A percentile compares a stretch with the other conserved stretches of the same genome.
These are phyloP conservation scores for Coriaria nepalensis DNA, from an alignment of 306 rosid species.

Conservation along the genomic window DNA sequence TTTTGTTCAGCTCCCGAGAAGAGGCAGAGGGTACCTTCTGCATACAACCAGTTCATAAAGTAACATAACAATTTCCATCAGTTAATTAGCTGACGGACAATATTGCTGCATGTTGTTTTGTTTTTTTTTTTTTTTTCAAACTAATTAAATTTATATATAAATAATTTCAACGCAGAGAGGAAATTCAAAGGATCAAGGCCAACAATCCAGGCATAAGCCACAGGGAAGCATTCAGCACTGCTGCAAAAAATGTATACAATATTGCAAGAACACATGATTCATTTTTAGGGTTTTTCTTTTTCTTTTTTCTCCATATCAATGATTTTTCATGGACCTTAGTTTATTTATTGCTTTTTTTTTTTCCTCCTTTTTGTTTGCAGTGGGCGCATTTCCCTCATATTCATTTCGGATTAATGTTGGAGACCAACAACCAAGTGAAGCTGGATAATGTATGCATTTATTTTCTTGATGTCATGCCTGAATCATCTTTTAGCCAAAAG, in stretches of 20 bases:
- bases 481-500: too few species aligned
- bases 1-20: slow-evolving; percentile 96
- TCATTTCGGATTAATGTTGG: slow-evolving; percentile 91
- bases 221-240: slow-evolving; percentile 94
- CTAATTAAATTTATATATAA: slow-evolving; percentile 4
- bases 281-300: not conserved
- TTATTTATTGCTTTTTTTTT: not conserved
- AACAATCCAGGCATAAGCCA: slow-evolving; percentile 94
- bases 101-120: not conserved
- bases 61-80: slow-evolving; percentile 20
- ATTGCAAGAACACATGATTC: not conserved
- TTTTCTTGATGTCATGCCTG: too few species aligned
- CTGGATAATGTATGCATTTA: slow-evolving; percentile 52
- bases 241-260: slow-evolving; percentile 71
- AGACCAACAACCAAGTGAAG: slow-evolving; percentile 72
- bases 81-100: slow-evolving; percentile 9
- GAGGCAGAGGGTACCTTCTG: slow-evolving; percentile 99
- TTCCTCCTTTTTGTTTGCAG: slow-evolving; percentile 18
- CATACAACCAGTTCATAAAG: slow-evolving; percentile 98
- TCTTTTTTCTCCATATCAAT: not conserved
- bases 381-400: slow-evolving; percentile 99
- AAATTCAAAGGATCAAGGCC: slow-evolving; percentile 96
- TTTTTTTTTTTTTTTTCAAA: not conserved
- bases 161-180: slow-evolving; percentile 47
- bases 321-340: too few species aligned